phyloP scores from a whole-genome alignment of 2,329 filamentous ascomycete species.

The Paraphaeosphaeria sporulosa region DNA sequence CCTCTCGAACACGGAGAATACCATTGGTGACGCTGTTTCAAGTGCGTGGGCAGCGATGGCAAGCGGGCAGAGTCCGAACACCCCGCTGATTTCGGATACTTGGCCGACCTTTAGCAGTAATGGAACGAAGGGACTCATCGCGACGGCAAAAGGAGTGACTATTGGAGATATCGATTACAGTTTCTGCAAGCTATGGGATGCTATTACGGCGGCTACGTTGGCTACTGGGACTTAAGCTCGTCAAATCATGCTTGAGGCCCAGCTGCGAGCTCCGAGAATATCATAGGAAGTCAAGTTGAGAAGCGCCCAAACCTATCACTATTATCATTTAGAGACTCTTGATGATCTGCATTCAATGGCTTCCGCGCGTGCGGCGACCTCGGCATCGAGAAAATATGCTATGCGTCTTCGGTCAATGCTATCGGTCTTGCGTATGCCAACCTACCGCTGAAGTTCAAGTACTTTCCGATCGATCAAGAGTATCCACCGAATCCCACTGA shows the following conservation, averaged over 20 bases:
- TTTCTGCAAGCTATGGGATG: conserved; percentile 3
- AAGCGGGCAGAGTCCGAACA: neutral
- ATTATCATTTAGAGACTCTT: too few relatives aligned
- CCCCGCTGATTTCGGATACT: neutral
- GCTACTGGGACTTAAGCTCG: neutral
- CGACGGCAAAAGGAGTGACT: neutral
- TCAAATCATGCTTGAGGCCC: neutral
- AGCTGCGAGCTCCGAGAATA: neutral
- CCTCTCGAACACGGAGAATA: neutral
- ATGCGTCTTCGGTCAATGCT: conserved; percentile 50
- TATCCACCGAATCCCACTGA: conserved; percentile 44
- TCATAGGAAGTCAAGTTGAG: too few relatives aligned
- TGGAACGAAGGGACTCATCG: neutral
- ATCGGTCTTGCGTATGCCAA: conserved; percentile 50
- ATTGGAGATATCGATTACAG: conserved; percentile 1
- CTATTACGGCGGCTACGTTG: neutral
- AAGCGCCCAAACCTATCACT: too few relatives aligned
- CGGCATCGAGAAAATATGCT: conserved; percentile 47
- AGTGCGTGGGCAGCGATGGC: conserved; percentile 6
- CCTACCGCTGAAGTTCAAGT: conserved; percentile 45
- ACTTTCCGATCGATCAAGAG: conserved; percentile 51
- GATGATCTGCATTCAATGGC: conserved; percentile 50
- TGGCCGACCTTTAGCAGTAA: neutral
- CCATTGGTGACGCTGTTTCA: neutral
- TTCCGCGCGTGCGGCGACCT: conserved; percentile 47